Evolutionary conservation across 2,329 filamentous ascomycete genomes (phyloP).

Genomic region (Beauveria sp.): DNA sequence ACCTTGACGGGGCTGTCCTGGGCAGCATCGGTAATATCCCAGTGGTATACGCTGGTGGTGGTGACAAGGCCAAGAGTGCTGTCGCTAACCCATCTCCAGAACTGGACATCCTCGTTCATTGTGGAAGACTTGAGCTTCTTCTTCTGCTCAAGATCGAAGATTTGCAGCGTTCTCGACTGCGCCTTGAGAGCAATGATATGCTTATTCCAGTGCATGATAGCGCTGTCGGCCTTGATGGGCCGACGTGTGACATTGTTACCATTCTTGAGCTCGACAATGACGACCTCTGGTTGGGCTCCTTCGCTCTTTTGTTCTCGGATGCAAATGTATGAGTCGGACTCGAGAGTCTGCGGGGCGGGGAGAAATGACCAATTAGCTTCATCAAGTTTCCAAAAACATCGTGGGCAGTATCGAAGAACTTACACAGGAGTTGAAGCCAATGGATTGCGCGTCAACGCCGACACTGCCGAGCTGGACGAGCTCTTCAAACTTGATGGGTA

Average conservation of each 20-base stretch:
- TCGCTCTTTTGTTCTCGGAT: conserved; percentile 90
- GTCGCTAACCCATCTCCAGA: conserved; percentile 99
- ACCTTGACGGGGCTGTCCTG: conserved; percentile 79
- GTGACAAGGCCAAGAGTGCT: conserved; percentile 83
- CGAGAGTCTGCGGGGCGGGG: conserved; percentile 63
- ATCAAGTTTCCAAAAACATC: background rate
- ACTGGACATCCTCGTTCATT: conserved; percentile 95
- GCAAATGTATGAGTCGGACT: conserved; percentile 95
- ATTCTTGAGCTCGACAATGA: conserved; percentile 97
- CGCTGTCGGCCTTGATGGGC: conserved; percentile 98
- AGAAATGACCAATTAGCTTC: conserved; percentile 17
- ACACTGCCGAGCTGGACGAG: conserved; percentile 59
- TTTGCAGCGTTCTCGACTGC: conserved; percentile 88
- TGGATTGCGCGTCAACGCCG: conserved; percentile 42
- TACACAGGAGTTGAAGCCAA: conserved; percentile 77
- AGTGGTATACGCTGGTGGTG: conserved; percentile 87
- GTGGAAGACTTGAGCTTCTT: conserved; percentile 93
- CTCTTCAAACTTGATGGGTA: conserved; percentile 92
- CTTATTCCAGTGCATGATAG: conserved; percentile 97
- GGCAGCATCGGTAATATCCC: conserved; percentile 85
- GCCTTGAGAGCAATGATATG: conserved; percentile 97
- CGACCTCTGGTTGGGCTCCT: conserved; percentile 79
- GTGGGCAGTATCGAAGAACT: conserved; percentile 25
- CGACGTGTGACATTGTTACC: conserved; percentile 90
- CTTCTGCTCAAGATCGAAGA: conserved; percentile 91